Base-by-base conservation (phyloP, 2,329 filamentous ascomycete species). In the Metarhizium guizhouense region DNA sequence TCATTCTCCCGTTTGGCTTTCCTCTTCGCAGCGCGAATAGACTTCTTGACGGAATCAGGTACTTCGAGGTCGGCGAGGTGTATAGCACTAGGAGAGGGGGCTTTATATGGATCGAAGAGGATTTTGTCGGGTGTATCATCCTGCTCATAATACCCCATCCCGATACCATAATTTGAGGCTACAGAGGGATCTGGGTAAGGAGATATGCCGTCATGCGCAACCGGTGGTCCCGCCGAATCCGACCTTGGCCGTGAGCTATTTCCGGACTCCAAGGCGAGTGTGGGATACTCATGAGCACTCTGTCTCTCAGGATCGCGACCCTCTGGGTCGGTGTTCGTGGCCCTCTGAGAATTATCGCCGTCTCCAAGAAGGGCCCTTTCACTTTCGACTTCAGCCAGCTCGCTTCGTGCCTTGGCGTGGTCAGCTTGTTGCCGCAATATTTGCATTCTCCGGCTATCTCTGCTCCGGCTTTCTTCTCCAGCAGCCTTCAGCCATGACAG, bases 401-500 rank as follows among this genome's bases (percentile, higher is more conserved):
- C 68, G 45, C 76, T 74, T 59, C 77, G 77, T 29, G 79, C 79
- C 63, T 83, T 84, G 56, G 79, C 81, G 18, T 74, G 77, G 34
- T 82, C 78, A 3, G 81, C 81, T 59, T 81, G 75, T 57, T 82
- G 72, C 55, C 76, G 72, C n/a, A 84, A 65, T 18, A 74, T 70
- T 67, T 80, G 77, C 78, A 84, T 83, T 14, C 81, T 74, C 56
- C 76, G 78, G 62, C 77, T 81, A 59, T 81, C 74, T 51, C 78
- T 77, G 62, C 76, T 82, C 29, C 81, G 77, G 56, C 78, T 76
- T 57, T 82, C 79, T 56, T 84, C 81, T 14, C 81, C 81, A 16
- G 74, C 71, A 11, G 76, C 79, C 65, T 82, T 82, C 51, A 97
- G 74, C 90, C 91, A 96, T 47, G 80, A 82, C 30, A 95, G 76